These are phyloP conservation scores for Diaporthe caulivora DNA, from an alignment of 2,329 filamentous ascomycete genomes.

Conservation along the genomic window DNA sequence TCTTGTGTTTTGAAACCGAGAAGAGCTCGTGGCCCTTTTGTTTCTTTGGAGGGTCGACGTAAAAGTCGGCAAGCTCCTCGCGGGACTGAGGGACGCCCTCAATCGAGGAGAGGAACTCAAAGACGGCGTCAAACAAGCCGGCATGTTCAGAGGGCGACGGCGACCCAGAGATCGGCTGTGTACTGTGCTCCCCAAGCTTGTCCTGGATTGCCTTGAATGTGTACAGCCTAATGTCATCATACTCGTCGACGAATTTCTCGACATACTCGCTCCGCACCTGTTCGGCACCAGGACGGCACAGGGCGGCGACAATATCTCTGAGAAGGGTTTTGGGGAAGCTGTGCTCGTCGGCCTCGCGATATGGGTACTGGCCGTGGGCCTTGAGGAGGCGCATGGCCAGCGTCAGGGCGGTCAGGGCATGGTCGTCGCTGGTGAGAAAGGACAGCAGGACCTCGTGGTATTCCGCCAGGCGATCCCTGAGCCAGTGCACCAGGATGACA, in stretches of 20 bases:
- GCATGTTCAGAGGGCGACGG: background rate
- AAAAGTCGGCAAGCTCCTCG: slow-evolving; percentile 78
- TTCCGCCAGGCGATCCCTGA: slow-evolving; percentile 79
- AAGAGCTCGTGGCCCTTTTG: slow-evolving; percentile 76
- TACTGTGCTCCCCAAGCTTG: slow-evolving; percentile 43
- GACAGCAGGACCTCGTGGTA: slow-evolving; percentile 74
- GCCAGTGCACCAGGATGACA: slow-evolving; percentile 79
- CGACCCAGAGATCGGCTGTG: slow-evolving; percentile 40
- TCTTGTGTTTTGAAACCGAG: slow-evolving; percentile 79
- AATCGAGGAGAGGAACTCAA: slow-evolving; percentile 74
- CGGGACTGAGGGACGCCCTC: slow-evolving; percentile 77
- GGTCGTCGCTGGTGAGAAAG: slow-evolving; percentile 70
- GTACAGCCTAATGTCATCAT: slow-evolving; percentile 87
- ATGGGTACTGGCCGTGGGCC: slow-evolving; percentile 76
- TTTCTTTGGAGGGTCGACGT: slow-evolving; percentile 68
- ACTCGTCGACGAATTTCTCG: slow-evolving; percentile 82
- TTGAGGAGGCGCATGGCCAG: slow-evolving; percentile 88
- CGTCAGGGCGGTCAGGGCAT: slow-evolving; percentile 79
- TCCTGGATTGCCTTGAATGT: slow-evolving; percentile 76
- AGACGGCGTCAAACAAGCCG: slow-evolving; percentile 63
- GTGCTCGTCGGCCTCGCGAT: slow-evolving; percentile 69
- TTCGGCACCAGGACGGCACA: slow-evolving; percentile 71
- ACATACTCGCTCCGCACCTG: slow-evolving; percentile 79
- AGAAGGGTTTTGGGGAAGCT: slow-evolving; percentile 79
- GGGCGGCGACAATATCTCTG: slow-evolving; percentile 69